Percentiles rank a stretch among this genome's conserved stretches.
Evolutionary conservation across 1,139 yeast species (phyloP).

Genomic region (Hansenula lynferdii): DNA sequence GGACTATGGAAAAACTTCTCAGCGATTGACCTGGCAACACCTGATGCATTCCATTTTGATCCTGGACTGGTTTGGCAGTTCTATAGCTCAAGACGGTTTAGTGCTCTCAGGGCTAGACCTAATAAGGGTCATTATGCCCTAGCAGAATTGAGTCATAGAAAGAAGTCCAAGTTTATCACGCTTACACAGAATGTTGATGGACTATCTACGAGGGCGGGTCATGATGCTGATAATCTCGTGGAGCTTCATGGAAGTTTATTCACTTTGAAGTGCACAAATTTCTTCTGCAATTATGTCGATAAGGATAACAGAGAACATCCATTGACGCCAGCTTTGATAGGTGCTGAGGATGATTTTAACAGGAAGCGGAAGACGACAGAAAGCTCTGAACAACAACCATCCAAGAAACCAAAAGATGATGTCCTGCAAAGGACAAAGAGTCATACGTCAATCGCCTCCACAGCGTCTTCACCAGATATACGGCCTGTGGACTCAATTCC

Average conservation of each 20-base stretch:
- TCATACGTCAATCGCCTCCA: slow-evolving; percentile 5
- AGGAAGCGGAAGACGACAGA: slow-evolving; percentile 16
- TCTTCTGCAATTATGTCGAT: slow-evolving; percentile 60
- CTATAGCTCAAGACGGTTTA: slow-evolving; percentile 63
- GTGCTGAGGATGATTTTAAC: slow-evolving; percentile 24
- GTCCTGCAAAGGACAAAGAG: slow-evolving; percentile 2
- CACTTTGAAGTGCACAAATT: slow-evolving; percentile 67
- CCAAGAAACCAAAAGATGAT: slow-evolving; percentile 7
- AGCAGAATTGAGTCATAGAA: slow-evolving; percentile 45
- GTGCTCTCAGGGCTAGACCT: slow-evolving; percentile 64
- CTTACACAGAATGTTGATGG: slow-evolving; percentile 86
- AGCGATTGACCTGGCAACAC: slow-evolving; percentile 82
- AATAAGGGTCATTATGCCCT: slow-evolving; percentile 70
- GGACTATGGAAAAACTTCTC: slow-evolving; percentile 79
- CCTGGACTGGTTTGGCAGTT: slow-evolving; percentile 92
- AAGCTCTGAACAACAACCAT: slow-evolving; percentile 1
- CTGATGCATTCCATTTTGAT: slow-evolving; percentile 79
- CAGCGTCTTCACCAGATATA: slow-evolving; percentile 34
- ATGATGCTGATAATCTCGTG: slow-evolving; percentile 42
- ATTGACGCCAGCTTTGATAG: slow-evolving; percentile 51
- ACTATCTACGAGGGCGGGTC: slow-evolving; percentile 60
- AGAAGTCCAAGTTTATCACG: slow-evolving; percentile 41
- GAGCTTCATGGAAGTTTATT: slow-evolving; percentile 82
- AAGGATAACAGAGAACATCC: slow-evolving; percentile 53
- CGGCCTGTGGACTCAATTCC: slow-evolving; percentile 43